A percentile compares a stretch with the other conserved stretches of the same genome.
These are phyloP conservation scores for Actinomortierella wolfii DNA, from an alignment of 371 early-diverging fungal genomes.

Conservation along the genomic window DNA sequence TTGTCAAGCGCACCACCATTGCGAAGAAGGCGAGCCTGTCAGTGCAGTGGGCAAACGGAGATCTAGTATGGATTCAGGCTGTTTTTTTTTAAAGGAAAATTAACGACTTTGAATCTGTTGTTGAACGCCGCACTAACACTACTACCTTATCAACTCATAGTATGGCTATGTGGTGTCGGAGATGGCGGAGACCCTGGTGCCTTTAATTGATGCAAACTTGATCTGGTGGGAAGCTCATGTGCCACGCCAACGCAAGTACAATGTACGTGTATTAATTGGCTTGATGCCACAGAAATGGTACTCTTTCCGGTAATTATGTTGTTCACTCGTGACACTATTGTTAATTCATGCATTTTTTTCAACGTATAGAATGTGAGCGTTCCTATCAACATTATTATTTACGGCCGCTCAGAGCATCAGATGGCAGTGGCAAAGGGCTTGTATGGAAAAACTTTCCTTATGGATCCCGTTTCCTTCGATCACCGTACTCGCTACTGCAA, in stretches of 20 bases:
- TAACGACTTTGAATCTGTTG: not conserved
- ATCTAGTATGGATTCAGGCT: conserved; percentile 17
- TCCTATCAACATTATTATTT: conserved; percentile 40
- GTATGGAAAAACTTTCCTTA: conserved; percentile 27
- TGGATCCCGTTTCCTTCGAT: conserved; percentile 40
- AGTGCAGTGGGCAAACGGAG: conserved; percentile 32
- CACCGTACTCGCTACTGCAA: conserved; percentile 30
- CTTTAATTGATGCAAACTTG: conserved; percentile 45
- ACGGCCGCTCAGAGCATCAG: conserved; percentile 28
- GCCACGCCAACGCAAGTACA: conserved; percentile 31
- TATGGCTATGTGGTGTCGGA: conserved; percentile 44
- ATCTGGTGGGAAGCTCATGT: conserved; percentile 47
- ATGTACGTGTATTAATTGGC: conserved; percentile 11
- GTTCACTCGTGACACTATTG: too few relatives aligned
- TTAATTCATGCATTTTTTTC: too few relatives aligned
- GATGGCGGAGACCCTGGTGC: conserved; percentile 39
- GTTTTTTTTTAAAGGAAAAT: not conserved
- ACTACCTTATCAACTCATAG: conserved; percentile 14
- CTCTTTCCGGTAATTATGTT: too few relatives aligned
- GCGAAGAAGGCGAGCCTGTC: conserved; percentile 34
- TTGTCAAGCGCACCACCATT: conserved; percentile 37
- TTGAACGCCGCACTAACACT: too few relatives aligned
- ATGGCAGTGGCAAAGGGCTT: conserved; percentile 34
- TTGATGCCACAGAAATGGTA: too few relatives aligned
- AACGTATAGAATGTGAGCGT: conserved; percentile 46